Conservation (phyloP, 805 yeast genomes). For the Saccharomycopsis capsularis region DNA sequence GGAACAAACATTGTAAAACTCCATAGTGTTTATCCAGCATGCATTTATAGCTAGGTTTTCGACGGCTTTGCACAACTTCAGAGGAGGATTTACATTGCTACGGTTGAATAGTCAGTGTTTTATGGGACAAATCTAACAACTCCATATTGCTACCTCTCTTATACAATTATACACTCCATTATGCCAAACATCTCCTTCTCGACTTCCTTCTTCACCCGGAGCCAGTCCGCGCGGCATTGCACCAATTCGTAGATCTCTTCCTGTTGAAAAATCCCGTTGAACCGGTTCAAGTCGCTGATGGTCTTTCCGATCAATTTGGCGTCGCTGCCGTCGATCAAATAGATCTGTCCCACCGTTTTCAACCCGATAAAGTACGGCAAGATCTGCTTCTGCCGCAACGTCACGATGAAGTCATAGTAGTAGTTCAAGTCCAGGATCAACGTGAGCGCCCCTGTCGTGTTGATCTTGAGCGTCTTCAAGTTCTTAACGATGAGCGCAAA, state of each 20-base stretch:
- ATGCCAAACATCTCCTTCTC: conserved; percentile 93
- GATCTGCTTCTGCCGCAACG: conserved; percentile 58
- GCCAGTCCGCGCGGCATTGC: conserved; percentile 85
- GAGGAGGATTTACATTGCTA: too few species aligned
- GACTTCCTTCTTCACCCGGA: conserved; percentile 62
- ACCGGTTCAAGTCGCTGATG: conserved; percentile 75
- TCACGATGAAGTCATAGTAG: conserved; percentile 65
- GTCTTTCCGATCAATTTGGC: conserved; percentile 80
- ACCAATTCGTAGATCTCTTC: conserved; percentile 94
- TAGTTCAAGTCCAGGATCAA: conserved; percentile 76
- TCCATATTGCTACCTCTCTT: too few species aligned
- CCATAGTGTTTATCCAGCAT: too few species aligned
- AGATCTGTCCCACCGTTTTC: conserved; percentile 79
- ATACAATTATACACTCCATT: conserved; percentile 65
- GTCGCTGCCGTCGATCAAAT: conserved; percentile 62
- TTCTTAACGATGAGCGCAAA: conserved; percentile 70
- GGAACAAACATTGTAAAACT: too few species aligned
- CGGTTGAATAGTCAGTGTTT: too few species aligned
- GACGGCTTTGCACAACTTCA: too few species aligned
- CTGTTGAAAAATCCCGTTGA: conserved; percentile 82
- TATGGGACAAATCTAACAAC: too few species aligned
- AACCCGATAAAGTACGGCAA: conserved; percentile 72
- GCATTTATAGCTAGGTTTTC: too few species aligned
- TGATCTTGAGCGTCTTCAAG: conserved; percentile 63
- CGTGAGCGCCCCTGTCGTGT: conserved; percentile 75